A percentile compares a stretch with the other conserved stretches of the same genome.
Evolutionary conservation across 73 alveolate species (phyloP).

Genomic region (Paramecium primaurelia): DNA sequence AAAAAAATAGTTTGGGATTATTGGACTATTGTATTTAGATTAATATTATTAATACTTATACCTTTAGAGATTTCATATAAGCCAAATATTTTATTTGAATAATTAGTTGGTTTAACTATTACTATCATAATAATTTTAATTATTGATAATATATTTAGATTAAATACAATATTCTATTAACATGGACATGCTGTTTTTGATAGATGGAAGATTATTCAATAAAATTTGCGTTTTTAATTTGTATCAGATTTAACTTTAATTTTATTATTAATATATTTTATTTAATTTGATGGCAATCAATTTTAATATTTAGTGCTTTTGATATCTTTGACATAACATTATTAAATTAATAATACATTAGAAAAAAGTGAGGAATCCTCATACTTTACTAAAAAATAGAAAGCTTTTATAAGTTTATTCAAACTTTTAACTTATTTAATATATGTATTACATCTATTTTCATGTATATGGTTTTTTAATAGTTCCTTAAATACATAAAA

Average conservation of each 20-base stretch:
- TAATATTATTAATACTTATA: neutral
- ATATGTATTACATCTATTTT: neutral
- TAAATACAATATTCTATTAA: neutral
- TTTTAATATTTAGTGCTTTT: neutral
- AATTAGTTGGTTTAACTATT: neutral
- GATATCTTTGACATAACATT: neutral
- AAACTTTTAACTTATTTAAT: neutral
- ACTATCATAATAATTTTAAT: neutral
- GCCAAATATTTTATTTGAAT: neutral
- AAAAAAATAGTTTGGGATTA: constrained; percentile 23
- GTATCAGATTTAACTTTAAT: neutral
- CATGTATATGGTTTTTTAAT: constrained; percentile 16
- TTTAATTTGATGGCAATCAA: neutral
- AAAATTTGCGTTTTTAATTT: neutral
- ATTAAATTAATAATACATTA: neutral
- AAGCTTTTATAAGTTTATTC: neutral
- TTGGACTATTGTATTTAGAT: neutral
- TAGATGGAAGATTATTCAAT: neutral
- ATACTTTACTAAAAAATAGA: neutral
- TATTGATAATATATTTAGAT: neutral
- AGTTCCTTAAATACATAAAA: neutral
- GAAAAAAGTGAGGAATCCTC: neutral
- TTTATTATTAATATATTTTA: neutral
- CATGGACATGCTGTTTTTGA: constrained; percentile 24
- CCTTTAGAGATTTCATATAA: neutral